Base-by-base conservation (phyloP, 2,329 filamentous ascomycete genomes). In the Paracorniculantispora psalliotae region DNA sequence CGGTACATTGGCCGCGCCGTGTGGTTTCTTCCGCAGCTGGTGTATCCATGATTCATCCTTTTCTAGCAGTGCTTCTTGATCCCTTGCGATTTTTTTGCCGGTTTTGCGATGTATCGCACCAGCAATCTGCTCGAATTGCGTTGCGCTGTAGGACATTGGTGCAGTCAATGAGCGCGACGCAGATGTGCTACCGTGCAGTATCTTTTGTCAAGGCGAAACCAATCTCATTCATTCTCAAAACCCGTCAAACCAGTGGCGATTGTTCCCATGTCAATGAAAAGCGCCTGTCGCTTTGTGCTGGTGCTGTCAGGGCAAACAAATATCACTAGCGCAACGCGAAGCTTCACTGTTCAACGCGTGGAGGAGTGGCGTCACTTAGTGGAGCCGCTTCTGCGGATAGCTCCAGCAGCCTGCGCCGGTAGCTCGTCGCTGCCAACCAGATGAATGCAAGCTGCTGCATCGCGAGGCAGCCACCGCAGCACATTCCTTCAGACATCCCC, bases 11-110 rank as follows among this genome's bases (percentile, higher is more conserved):
- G 63, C 62, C 3, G 65, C 33, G 2, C 66, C 68, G 10, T 68
- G 65, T 19, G 64, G 62, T 9, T 60, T 61, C 15, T 64, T 63
- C 46, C 63, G 67, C 6, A 67, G 51, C 39, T 67, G 63, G 3
- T 68, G 62, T 3, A 68, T 69, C 77, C 77, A 79, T 1, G 76
- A 69, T 54, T 71, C 67, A 3, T 67, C 52, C 0, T 63, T 59
- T 2, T 73, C 69, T 1, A 80, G 66, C 2, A 79, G 64, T 4
- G 57, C 55, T 26, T 67, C 67, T 62, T 81, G 79, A 43, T 77
- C 71, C 17, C 66, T 68, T 0, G 76, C 73, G 7, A 79, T 69
- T 25, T 58, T 69, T 19, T 69, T 60, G 21, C 71, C 61, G 13
- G 61, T 68, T 7, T 67, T 68, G 12, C 66, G 68, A 47, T 63